Conservation (phyloP, 345 rosid genomes). For the Dipteronia dyeriana region DNA sequence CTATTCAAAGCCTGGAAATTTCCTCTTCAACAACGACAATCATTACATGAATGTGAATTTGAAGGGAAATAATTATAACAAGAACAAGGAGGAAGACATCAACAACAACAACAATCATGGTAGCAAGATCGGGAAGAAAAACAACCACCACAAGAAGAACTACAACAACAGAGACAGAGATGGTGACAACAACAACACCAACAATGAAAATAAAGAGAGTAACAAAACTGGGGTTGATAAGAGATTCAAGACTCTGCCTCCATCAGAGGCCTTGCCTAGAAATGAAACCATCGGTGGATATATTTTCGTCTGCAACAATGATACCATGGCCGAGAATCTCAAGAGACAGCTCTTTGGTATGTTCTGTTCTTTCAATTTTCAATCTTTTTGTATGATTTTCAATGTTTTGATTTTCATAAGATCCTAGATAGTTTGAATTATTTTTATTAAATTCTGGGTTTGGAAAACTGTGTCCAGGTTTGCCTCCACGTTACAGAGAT, state of each 20-base stretch:
- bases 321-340: conserved; percentile 96
- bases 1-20: conserved; percentile 41
- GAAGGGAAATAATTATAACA: conserved; percentile 35
- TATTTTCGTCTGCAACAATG: conserved; percentile 99
- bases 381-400: not conserved
- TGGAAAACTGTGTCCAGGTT: conserved; percentile 38
- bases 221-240: conserved; percentile 47
- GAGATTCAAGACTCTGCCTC: conserved; percentile 96
- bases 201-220: conserved; percentile 37
- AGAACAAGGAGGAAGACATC: conserved; percentile 52
- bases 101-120: conserved; percentile 25
- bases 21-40: conserved; percentile 38
- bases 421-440: too few relatives aligned
- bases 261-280: conserved; percentile 85
- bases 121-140: conserved; percentile 53
- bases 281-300: conserved; percentile 94
- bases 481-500: conserved; percentile 95
- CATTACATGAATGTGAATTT: conserved; percentile 38
- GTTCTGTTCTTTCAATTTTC: not conserved
- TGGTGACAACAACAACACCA: conserved; percentile 22
- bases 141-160: conserved; percentile 47
- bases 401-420: too few relatives aligned
- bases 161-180: conserved; percentile 27
- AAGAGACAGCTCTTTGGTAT: conserved; percentile 88
- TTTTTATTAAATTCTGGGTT: not conserved